Evolutionary conservation across 2,329 filamentous ascomycete genomes (phyloP).

Genomic region (Alternaria sp.): DNA sequence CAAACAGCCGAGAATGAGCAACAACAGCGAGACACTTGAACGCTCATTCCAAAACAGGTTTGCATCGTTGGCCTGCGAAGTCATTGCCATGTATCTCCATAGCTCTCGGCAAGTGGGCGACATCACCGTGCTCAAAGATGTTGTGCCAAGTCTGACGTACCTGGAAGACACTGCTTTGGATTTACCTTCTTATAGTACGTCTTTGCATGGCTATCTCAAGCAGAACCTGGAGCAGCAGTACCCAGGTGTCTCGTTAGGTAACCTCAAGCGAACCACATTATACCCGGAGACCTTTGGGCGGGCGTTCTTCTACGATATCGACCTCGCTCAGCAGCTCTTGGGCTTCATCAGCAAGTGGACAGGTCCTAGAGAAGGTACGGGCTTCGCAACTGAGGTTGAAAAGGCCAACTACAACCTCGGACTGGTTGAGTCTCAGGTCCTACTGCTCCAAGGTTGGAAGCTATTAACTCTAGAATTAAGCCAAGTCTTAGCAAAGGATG

Average conservation of each 20-base stretch:
- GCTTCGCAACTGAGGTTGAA: conserved; percentile 83
- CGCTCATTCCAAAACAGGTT: conserved; percentile 61
- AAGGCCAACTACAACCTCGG: conserved; percentile 91
- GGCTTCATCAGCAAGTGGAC: conserved; percentile 79
- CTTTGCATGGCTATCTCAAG: conserved; percentile 83
- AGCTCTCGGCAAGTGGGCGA: conserved; percentile 80
- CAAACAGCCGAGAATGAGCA: conserved; percentile 35
- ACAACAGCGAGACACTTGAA: conserved; percentile 31
- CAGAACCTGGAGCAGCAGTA: conserved; percentile 86
- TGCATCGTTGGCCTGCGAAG: conserved; percentile 84
- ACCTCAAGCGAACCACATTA: conserved; percentile 80
- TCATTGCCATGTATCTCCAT: conserved; percentile 90
- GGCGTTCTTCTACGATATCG: conserved; percentile 84
- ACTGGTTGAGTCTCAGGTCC: conserved; percentile 88
- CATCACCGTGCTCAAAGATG: conserved; percentile 70
- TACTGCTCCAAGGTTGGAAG: conserved; percentile 88
- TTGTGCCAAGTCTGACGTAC: conserved; percentile 80
- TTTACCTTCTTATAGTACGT: conserved; percentile 85
- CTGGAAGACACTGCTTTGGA: conserved; percentile 79
- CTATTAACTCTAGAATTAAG: conserved; percentile 85
- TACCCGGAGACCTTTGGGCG: conserved; percentile 71
- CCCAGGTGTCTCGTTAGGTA: conserved; percentile 72
- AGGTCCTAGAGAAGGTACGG: conserved; percentile 64
- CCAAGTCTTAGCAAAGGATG: conserved; percentile 64
- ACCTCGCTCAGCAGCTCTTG: conserved; percentile 78